Percentiles rank a stretch among this genome's conserved stretches.
Evolutionary conservation across 345 rosid genomes (phyloP).

Genomic region (Mercurialis annua): DNA sequence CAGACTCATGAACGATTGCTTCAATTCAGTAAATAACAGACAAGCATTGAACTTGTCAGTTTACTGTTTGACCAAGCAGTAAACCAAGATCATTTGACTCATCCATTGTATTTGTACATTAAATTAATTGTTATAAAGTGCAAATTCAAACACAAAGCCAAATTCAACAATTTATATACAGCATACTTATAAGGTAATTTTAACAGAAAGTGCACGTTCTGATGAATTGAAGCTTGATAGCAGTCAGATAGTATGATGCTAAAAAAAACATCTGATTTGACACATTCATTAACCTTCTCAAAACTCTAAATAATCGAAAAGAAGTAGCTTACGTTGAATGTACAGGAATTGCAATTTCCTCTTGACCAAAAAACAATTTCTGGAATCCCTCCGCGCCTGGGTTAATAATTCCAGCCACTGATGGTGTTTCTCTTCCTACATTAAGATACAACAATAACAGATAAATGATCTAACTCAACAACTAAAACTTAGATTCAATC

Average conservation of each 20-base stretch:
- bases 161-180: background rate
- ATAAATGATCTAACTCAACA: slow-evolving; percentile 1
- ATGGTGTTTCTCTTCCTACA: slow-evolving; percentile 88
- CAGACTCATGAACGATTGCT: background rate
- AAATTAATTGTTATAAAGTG: background rate
- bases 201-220: background rate
- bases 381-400: slow-evolving; percentile 98
- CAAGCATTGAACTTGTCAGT: background rate
- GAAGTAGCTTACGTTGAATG: slow-evolving; percentile 63
- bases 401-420: slow-evolving; percentile 92
- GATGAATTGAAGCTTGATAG: background rate
- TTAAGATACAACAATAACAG: slow-evolving; percentile 3
- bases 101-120: no score
- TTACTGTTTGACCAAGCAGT: background rate
- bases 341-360: slow-evolving; percentile 97
- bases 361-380: slow-evolving; percentile 96
- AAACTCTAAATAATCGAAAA: background rate
- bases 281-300: background rate
- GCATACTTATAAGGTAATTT: background rate
- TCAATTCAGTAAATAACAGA: background rate
- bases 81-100: background rate
- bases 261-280: background rate
- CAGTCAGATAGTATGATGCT: background rate
- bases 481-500: background rate
- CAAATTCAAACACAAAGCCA: background rate